A percentile compares a stretch with the other conserved stretches of the same genome.
Evolutionary conservation across 1,284 basidiomycete genomes (phyloP).

Genomic region (Athelia psychrophila): DNA sequence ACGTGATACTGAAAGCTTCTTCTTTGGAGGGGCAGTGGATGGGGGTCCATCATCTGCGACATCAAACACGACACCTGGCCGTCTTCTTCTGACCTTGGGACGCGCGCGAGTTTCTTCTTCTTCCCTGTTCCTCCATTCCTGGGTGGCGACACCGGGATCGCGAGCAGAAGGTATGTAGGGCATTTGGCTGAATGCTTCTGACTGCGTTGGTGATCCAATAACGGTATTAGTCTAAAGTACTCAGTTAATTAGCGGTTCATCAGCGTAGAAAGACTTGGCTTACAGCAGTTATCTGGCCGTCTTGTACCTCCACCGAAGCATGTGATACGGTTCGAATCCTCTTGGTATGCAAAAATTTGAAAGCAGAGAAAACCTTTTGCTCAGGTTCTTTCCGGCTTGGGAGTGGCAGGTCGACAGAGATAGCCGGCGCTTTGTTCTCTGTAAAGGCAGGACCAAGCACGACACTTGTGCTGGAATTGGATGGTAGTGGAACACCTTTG

Average conservation of each 20-base stretch:
- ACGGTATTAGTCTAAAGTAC: slow-evolving; percentile 58
- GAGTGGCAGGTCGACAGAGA: slow-evolving; percentile 4
- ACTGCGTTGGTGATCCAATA: slow-evolving; percentile 70
- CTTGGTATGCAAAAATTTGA: slow-evolving; percentile 56
- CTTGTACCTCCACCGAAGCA: slow-evolving; percentile 69
- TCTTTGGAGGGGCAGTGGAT: background rate
- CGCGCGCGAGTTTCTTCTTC: slow-evolving; percentile 36
- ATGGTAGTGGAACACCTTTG: slow-evolving; percentile 9
- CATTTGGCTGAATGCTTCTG: slow-evolving; percentile 52
- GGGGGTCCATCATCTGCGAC: slow-evolving; percentile 41
- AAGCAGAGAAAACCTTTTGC: slow-evolving; percentile 54
- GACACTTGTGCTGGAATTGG: slow-evolving; percentile 8
- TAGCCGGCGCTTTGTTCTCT: slow-evolving; percentile 1
- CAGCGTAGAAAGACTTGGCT: slow-evolving; percentile 33
- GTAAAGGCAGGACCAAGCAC: slow-evolving; percentile 13
- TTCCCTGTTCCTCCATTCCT: slow-evolving; percentile 61
- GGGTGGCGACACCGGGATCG: slow-evolving; percentile 59
- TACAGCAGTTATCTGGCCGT: slow-evolving; percentile 64
- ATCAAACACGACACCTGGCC: slow-evolving; percentile 72
- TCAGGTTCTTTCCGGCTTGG: slow-evolving; percentile 33
- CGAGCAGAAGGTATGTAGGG: slow-evolving; percentile 57
- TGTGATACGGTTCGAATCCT: slow-evolving; percentile 67
- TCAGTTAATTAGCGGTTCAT: slow-evolving; percentile 11
- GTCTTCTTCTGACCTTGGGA: slow-evolving; percentile 45
- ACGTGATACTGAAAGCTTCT: background rate